Evolutionary conservation across 371 early-diverging fungal genomes (phyloP).

Genomic region (Saksenaea vasiformis): DNA sequence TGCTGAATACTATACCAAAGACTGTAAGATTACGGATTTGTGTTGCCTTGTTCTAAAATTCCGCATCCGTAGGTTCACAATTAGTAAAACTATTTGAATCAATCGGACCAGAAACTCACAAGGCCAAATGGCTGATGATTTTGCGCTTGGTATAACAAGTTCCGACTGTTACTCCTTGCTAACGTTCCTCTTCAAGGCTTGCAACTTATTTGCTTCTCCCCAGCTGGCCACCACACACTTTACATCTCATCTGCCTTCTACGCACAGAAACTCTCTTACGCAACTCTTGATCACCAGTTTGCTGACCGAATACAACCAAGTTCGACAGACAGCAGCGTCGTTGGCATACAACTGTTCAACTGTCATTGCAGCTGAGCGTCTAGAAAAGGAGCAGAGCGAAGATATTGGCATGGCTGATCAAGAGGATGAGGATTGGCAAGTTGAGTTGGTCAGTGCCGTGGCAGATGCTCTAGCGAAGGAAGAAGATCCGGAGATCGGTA

Average conservation of each 20-base stretch:
- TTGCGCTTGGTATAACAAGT: slow-evolving; percentile 59
- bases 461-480: slow-evolving; percentile 62
- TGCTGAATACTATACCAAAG: slow-evolving; percentile 45
- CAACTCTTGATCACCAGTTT: slow-evolving; percentile 63
- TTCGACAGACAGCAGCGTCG: slow-evolving; percentile 68
- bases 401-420: slow-evolving; percentile 44
- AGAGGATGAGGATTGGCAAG: slow-evolving; percentile 71
- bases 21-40: slow-evolving; percentile 31
- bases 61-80: slow-evolving; percentile 10
- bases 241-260: slow-evolving; percentile 47
- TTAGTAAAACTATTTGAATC: slow-evolving; percentile 14
- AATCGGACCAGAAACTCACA: slow-evolving; percentile 14
- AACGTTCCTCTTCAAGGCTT: slow-evolving; percentile 32
- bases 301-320: slow-evolving; percentile 52
- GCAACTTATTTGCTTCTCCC: slow-evolving; percentile 60
- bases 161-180: neutral
- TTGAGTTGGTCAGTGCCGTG: slow-evolving; percentile 66
- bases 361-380: slow-evolving; percentile 46
- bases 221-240: slow-evolving; percentile 48
- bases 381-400: slow-evolving; percentile 32
- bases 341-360: slow-evolving; percentile 69
- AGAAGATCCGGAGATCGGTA: slow-evolving; percentile 46
- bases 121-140: slow-evolving; percentile 51
- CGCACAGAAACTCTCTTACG: slow-evolving; percentile 54
- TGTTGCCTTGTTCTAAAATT: neutral